Evolutionary conservation across 441 rosid species (phyloP).

Genomic region (Arabidopsis hybrid): DNA sequence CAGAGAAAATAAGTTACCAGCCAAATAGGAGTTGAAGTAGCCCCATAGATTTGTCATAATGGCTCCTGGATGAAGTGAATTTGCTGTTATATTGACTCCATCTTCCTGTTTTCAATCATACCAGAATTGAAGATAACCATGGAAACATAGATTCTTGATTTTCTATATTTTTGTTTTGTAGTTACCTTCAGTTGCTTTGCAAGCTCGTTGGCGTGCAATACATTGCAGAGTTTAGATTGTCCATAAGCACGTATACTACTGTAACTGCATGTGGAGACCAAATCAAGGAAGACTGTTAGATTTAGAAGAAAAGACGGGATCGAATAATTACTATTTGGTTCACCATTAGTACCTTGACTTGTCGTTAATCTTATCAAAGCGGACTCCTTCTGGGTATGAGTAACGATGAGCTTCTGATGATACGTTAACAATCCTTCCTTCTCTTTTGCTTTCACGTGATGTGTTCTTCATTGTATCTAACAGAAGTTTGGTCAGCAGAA

Average conservation of each 20-base stretch:
- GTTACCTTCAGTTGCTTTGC: constrained; percentile 59
- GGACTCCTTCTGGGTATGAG: constrained; percentile 63
- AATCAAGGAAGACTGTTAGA: constrained; percentile 24
- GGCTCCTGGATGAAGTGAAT: constrained; percentile 68
- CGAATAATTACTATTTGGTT: background rate
- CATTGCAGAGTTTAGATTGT: constrained; percentile 65
- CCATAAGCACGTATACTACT: constrained; percentile 54
- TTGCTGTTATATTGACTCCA: constrained; percentile 63
- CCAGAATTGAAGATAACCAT: background rate
- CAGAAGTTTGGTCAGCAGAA: constrained; percentile 68
- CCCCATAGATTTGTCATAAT: constrained; percentile 58
- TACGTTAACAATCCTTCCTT: constrained; percentile 74
- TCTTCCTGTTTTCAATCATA: constrained; percentile 56
- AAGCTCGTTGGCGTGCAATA: constrained; percentile 69
- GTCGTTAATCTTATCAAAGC: constrained; percentile 61
- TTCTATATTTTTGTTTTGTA: background rate
- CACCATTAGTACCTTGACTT: constrained; percentile 53
- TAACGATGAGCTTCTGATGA: constrained; percentile 63
- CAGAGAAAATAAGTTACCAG: constrained; percentile 49
- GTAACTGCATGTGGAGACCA: constrained; percentile 46
- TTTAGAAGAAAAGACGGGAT: background rate
- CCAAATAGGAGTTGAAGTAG: constrained; percentile 40
- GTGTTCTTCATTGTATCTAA: constrained; percentile 74
- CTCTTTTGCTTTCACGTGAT: constrained; percentile 53
- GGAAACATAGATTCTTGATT: constrained; percentile 3